A percentile compares a stretch with the other conserved stretches of the same genome.
Evolutionary conservation across 352 stramenopile genomes (phyloP).

Genomic region (Pythium monospermum): DNA sequence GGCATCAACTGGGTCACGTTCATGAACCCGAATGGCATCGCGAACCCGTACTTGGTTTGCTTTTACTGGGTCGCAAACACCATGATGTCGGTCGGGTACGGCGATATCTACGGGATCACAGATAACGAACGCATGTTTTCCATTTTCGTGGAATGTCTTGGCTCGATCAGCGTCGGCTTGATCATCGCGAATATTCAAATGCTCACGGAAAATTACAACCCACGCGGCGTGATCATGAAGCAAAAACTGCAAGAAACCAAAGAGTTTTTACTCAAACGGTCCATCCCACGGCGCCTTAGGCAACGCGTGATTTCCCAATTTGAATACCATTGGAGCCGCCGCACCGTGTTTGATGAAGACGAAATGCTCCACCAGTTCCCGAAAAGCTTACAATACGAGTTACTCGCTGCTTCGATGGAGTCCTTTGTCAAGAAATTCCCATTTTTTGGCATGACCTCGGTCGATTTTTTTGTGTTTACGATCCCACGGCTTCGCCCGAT

Average conservation of each 20-base stretch:
- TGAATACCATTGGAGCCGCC: constrained; percentile 72
- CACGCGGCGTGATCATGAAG: constrained; percentile 62
- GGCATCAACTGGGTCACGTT: constrained; percentile 70
- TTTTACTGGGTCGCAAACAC: constrained; percentile 93
- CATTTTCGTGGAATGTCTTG: constrained; percentile 79
- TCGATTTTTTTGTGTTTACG: constrained; percentile 72
- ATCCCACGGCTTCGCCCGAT: constrained; percentile 60
- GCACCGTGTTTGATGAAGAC: constrained; percentile 74
- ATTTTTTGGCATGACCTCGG: constrained; percentile 67
- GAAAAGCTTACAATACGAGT: constrained; percentile 71
- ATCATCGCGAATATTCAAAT: constrained; percentile 92
- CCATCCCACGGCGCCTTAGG: constrained; percentile 54
- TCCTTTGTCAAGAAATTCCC: constrained; percentile 70
- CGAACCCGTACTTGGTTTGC: constrained; percentile 79
- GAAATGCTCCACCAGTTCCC: constrained; percentile 59
- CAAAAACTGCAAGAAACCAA: constrained; percentile 76
- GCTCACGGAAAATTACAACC: constrained; percentile 90
- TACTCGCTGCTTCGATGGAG: constrained; percentile 72
- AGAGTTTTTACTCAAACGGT: constrained; percentile 67
- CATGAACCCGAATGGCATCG: constrained; percentile 33
- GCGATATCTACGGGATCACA: constrained; percentile 84
- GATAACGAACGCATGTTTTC: constrained; percentile 78
- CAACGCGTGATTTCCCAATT: constrained; percentile 76
- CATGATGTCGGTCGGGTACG: constrained; percentile 92
- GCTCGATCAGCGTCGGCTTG: constrained; percentile 86